A percentile compares a stretch with the other conserved stretches of the same genome.
These are phyloP conservation scores for Histomonas meleagridis DNA, from an alignment of 208 protist genomes.

Conservation along the genomic window DNA sequence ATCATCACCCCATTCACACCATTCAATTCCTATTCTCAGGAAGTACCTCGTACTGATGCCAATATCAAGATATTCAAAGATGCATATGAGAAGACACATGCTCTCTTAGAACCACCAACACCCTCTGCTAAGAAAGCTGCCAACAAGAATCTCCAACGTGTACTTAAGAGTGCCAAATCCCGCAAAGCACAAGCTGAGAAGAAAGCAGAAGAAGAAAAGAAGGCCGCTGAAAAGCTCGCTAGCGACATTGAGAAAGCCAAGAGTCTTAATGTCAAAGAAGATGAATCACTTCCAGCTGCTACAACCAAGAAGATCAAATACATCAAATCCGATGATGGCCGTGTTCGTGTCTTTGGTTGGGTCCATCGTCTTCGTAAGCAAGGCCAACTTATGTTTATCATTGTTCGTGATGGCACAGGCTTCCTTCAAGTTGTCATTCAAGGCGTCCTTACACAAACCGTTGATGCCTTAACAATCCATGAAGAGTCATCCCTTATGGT, in stretches of 20 bases:
- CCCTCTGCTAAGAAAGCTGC: neutral
- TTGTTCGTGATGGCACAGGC: constrained; percentile 80
- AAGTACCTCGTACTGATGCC: neutral
- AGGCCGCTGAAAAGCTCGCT: neutral
- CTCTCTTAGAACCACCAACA: neutral
- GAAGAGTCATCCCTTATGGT: constrained; percentile 69
- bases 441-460: constrained; percentile 52
- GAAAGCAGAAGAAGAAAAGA: neutral
- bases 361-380: constrained; percentile 76
- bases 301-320: neutral
- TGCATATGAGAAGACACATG: neutral
- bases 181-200: neutral
- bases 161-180: neutral
- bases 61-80: neutral
- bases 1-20: neutral
- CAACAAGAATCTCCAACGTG: neutral
- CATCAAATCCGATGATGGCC: neutral
- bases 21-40: neutral
- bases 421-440: constrained; percentile 79
- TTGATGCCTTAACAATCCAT: constrained; percentile 59
- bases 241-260: neutral
- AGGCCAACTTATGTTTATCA: constrained; percentile 78
- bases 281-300: neutral
- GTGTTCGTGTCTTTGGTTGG: constrained; percentile 77
- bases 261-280: neutral